Evolutionary conservation across 306 rosid genomes (phyloP).

Genomic region (Ormosia semicastrata): DNA sequence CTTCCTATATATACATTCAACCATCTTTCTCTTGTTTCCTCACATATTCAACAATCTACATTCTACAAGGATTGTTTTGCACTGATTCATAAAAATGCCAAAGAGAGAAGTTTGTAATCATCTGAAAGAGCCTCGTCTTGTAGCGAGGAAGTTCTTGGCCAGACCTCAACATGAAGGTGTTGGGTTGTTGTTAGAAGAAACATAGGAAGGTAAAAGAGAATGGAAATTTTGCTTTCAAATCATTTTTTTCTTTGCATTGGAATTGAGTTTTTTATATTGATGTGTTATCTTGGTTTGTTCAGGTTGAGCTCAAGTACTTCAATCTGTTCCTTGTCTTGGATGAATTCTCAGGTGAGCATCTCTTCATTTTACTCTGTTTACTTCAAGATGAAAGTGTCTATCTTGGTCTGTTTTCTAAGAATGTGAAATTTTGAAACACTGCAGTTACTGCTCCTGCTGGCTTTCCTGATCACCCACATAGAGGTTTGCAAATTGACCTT

Average conservation of each 20-base stretch:
- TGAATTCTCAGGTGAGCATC: slow-evolving; percentile 85
- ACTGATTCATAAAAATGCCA: slow-evolving; percentile 42
- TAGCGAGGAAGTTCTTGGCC: slow-evolving; percentile 79
- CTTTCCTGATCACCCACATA: slow-evolving; percentile 96
- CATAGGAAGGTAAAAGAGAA: slow-evolving; percentile 69
- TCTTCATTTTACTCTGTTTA: slow-evolving; percentile 30
- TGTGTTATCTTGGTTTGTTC: slow-evolving; percentile 29
- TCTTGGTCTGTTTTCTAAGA: slow-evolving; percentile 15
- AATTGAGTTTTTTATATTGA: slow-evolving; percentile 15
- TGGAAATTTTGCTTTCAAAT: too few species aligned
- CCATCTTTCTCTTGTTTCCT: slow-evolving; percentile 24
- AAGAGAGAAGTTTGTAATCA: slow-evolving; percentile 25
- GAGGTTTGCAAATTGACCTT: slow-evolving; percentile 53
- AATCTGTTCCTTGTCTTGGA: slow-evolving; percentile 92
- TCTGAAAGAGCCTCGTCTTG: slow-evolving; percentile 57
- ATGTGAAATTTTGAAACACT: slow-evolving; percentile 21
- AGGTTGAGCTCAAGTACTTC: slow-evolving; percentile 89
- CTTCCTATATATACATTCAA: slow-evolving; percentile 31
- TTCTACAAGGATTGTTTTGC: neutral
- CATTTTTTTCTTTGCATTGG: too few species aligned
- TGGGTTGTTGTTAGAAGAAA: slow-evolving; percentile 94
- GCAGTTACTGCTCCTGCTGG: slow-evolving; percentile 96
- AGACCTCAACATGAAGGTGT: slow-evolving; percentile 90
- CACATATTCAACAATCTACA: slow-evolving; percentile 16
- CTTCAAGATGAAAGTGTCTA: neutral